Conservation (phyloP, 2,329 filamentous ascomycete genomes). For the Xylariaceae sp. region DNA sequence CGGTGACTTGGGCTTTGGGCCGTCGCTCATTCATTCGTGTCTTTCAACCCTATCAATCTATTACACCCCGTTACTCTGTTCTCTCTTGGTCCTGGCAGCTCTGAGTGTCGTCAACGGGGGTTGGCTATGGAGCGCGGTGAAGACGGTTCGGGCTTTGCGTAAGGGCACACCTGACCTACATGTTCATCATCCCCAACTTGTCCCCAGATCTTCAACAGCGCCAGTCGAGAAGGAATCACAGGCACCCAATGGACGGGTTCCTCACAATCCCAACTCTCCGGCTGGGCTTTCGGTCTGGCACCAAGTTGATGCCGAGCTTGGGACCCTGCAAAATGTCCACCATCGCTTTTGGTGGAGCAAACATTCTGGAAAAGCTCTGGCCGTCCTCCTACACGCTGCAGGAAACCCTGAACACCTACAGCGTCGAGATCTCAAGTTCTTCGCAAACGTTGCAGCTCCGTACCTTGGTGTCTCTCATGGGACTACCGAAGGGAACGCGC, state of each 20-base stretch:
- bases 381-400: not conserved
- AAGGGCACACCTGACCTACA: constrained; percentile 1
- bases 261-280: not conserved
- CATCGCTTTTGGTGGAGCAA: not conserved
- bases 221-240: not conserved
- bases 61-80: not conserved
- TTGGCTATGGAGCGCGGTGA: not conserved
- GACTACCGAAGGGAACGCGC: not conserved
- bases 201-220: not conserved
- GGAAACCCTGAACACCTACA: not conserved
- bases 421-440: not conserved
- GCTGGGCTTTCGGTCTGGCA: not conserved
- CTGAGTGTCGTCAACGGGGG: not conserved
- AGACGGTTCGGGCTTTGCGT: not conserved
- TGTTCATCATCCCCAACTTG: not conserved
- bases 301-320: not conserved
- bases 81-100: not conserved
- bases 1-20: not conserved
- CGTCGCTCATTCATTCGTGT: not conserved
- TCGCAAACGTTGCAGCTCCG: constrained; percentile 21
- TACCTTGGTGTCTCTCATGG: not conserved
- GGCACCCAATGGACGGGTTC: not conserved
- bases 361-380: constrained; percentile 2
- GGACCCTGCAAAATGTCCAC: not conserved
- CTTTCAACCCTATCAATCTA: constrained; percentile 1